Evolutionary conservation across 2,329 filamentous ascomycete genomes (phyloP).

Genomic region (Alternaria incomplexa): DNA sequence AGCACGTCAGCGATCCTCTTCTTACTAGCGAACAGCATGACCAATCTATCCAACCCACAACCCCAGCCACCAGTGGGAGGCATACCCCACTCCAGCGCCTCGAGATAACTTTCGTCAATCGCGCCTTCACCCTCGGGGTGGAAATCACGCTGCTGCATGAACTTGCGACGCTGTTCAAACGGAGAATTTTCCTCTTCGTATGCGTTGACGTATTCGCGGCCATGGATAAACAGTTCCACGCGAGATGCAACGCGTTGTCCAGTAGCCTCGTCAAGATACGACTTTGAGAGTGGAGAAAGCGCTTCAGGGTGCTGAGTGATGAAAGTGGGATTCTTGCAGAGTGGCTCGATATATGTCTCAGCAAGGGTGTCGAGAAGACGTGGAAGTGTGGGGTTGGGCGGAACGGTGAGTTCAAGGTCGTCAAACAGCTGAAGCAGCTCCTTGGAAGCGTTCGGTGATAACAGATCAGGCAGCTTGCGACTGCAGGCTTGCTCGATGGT

Average conservation of each 20-base stretch:
- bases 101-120: slow-evolving; percentile 82
- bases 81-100: slow-evolving; percentile 83
- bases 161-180: slow-evolving; percentile 82
- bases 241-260: slow-evolving; percentile 79
- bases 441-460: slow-evolving; percentile 59
- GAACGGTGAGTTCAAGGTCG: slow-evolving; percentile 56
- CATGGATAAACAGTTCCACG: slow-evolving; percentile 81
- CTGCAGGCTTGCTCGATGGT: slow-evolving; percentile 73
- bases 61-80: slow-evolving; percentile 98
- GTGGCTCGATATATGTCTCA: slow-evolving; percentile 76
- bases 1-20: slow-evolving; percentile 84
- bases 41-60: slow-evolving; percentile 86
- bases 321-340: slow-evolving; percentile 76
- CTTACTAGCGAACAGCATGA: slow-evolving; percentile 86
- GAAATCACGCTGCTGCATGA: slow-evolving; percentile 64
- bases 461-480: slow-evolving; percentile 65
- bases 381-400: slow-evolving; percentile 63
- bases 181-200: slow-evolving; percentile 99
- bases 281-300: slow-evolving; percentile 91
- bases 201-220: slow-evolving; percentile 88
- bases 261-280: slow-evolving; percentile 70
- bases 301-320: slow-evolving; percentile 89
- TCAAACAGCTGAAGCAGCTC: slow-evolving; percentile 64
- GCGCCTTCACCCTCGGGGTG: slow-evolving; percentile 46
- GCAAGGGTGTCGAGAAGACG: slow-evolving; percentile 84